Evolutionary conservation across 441 rosid genomes (phyloP), one percentile per base, ranked within the genome.

Genomic region (Croton setiger): DNA sequence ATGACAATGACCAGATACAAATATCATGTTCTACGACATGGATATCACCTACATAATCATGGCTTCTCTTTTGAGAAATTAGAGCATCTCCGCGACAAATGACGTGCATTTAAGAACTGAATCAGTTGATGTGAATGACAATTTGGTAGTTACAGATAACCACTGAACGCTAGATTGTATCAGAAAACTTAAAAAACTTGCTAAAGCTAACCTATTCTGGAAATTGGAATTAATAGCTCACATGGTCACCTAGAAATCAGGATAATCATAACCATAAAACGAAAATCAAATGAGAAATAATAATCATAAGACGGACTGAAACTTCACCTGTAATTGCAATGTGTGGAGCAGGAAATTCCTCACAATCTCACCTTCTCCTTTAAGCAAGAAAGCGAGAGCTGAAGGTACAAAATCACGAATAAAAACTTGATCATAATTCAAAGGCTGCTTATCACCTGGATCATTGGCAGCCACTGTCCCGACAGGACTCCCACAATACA

Each of bases 391-490:
- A 17, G 96, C 97, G 43, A 93, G 76, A 63, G 92, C 96, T 0
- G 97, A 88, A 45, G 97, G 98, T 70, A 91, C 85, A 48, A 93
- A 91, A 74, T 91, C 97, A 0, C 97, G 91, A 45, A 91, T 79
- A 70, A 93, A 91, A 61, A 93, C 97, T 73, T 93, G 98, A 81
- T 93, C 98, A 56, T 93, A 93, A 75, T 93, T 93, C 83, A 91
- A 78, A 0, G 93, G 92, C 67, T 63, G 78, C 77, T 83, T 82
- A 73, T 86, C 96, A 5, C 83, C 87, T 4, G 93, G 95, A 82
- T 93, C 98, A 79, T 91, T 89, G 17, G 98, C 98, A 15, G 98
- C 98, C 69, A 93, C 75, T 0, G 96, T 93, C 61, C 98, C 98
- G 0, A 91, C 86, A 20, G 97, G 97, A 14, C 83, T 84, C 68